A percentile compares a stretch with the other conserved stretches of the same genome.
phyloP scores from a whole-genome alignment of 2,329 filamentous ascomycete species.

The Tolypocladium ophioglossoides region DNA sequence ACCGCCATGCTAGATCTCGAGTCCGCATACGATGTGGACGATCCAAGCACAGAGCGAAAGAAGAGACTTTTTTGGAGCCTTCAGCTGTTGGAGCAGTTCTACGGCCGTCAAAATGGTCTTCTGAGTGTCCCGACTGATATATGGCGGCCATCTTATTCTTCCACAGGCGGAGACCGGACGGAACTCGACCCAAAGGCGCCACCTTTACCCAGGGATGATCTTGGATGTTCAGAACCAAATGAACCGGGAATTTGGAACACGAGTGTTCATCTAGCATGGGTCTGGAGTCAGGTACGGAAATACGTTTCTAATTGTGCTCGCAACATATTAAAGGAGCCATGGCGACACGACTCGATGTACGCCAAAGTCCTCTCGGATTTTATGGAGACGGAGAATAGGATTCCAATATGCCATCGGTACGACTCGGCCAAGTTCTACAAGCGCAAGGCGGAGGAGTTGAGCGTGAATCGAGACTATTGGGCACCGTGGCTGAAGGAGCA shows the following conservation, averaged over 20 bases:
- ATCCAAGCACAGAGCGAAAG: conserved; percentile 30
- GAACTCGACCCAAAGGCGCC: conserved; percentile 24
- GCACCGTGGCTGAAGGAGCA: conserved; percentile 41
- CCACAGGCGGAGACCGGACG: conserved; percentile 7
- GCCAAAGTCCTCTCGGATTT: conserved; percentile 38
- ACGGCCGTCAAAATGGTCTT: conserved; percentile 34
- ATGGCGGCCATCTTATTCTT: conserved; percentile 24
- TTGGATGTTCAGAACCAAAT: conserved; percentile 26
- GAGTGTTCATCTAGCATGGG: conserved; percentile 36
- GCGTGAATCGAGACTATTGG: conserved; percentile 36
- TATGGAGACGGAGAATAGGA: conserved; percentile 37
- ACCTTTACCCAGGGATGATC: conserved; percentile 30
- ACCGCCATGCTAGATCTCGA: conserved; percentile 37
- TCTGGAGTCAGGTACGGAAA: conserved; percentile 35
- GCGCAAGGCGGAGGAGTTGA: conserved; percentile 33
- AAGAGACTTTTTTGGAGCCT: conserved; percentile 41
- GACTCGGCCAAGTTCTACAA: conserved; percentile 42
- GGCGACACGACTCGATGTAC: conserved; percentile 41
- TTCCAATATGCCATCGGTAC: conserved; percentile 39
- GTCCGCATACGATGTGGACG: conserved; percentile 24
- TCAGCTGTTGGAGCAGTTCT: conserved; percentile 37
- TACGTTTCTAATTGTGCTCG: conserved; percentile 38
- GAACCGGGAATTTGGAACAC: conserved; percentile 41
- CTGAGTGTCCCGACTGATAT: conserved; percentile 30
- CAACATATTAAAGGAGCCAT: conserved; percentile 37